These are phyloP conservation scores for Thraustochytrium striatum DNA, from an alignment of 352 stramenopile genomes.

Conservation along the genomic window DNA sequence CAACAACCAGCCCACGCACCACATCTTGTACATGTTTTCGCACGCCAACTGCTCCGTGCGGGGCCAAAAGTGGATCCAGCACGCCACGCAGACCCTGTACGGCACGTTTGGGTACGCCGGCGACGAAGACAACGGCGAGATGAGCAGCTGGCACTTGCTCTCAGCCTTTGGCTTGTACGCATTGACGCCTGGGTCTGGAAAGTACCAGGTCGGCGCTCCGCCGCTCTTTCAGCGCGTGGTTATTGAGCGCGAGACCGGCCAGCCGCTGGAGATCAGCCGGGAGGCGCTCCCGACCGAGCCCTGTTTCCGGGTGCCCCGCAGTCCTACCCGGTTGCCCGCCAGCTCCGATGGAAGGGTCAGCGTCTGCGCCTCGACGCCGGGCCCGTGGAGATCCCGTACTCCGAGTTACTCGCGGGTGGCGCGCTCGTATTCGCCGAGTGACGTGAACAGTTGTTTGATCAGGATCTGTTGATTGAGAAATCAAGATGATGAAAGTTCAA, in stretches of 20 bases:
- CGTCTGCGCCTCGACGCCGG: neutral
- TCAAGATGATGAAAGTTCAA: neutral
- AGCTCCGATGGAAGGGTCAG: neutral
- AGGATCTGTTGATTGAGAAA: neutral
- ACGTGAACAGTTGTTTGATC: neutral
- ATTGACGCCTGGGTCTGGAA: conserved; percentile 32
- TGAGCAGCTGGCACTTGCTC: conserved; percentile 53
- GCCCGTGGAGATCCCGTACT: neutral
- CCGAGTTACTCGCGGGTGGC: neutral
- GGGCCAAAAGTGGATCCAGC: conserved; percentile 49
- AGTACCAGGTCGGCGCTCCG: conserved; percentile 46
- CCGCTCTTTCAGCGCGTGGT: conserved; percentile 50
- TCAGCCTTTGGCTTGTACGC: conserved; percentile 51
- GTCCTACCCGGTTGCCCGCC: neutral
- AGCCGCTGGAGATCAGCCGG: neutral
- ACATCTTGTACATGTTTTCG: conserved; percentile 52
- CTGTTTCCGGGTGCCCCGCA: neutral
- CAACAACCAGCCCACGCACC: conserved; percentile 51
- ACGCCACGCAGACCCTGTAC: conserved; percentile 49
- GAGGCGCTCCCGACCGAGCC: neutral
- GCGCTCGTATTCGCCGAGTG: neutral
- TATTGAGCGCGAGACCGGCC: neutral
- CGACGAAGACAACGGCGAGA: conserved; percentile 57
- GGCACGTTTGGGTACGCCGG: conserved; percentile 11
- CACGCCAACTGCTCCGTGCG: conserved; percentile 50